A percentile compares a stretch with the other conserved stretches of the same genome.
phyloP scores from a whole-genome alignment of 2,329 filamentous ascomycete species.

The Fusarium algeriense region DNA sequence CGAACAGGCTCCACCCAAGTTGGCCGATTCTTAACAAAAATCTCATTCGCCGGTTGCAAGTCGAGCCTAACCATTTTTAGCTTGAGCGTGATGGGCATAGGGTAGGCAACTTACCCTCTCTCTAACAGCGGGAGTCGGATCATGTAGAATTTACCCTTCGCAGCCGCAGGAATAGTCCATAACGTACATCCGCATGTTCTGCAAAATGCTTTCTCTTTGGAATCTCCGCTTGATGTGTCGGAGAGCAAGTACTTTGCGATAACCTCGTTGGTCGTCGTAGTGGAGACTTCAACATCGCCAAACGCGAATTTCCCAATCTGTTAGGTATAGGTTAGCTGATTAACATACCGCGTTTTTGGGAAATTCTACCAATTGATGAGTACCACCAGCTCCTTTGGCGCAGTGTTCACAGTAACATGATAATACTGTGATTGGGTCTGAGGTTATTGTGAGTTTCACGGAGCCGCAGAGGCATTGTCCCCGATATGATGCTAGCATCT shows the following conservation, averaged over 20 bases:
- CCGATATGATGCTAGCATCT: conserved; percentile 29
- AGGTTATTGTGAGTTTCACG: conserved; percentile 16
- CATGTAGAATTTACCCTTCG: conserved; percentile 42
- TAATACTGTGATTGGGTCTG: conserved; percentile 31
- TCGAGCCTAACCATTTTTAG: conserved; percentile 23
- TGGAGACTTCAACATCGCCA: conserved; percentile 25
- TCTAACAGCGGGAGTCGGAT: conserved; percentile 44
- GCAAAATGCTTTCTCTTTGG: conserved; percentile 48
- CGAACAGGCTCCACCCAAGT: conserved; percentile 40
- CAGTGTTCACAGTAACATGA: conserved; percentile 44
- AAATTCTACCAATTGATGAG: conserved; percentile 32
- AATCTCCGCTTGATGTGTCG: conserved; percentile 44
- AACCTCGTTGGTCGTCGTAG: fast-evolving
- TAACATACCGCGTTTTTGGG: fast-evolving
- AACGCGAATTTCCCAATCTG: conserved; percentile 47
- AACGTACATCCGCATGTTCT: conserved; percentile 44
- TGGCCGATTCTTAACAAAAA: conserved; percentile 48
- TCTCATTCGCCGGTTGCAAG: conserved; percentile 43
- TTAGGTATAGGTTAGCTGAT: background rate
- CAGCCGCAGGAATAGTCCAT: conserved; percentile 47
- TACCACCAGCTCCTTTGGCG: conserved; percentile 36
- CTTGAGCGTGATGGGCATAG: background rate
- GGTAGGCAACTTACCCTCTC: conserved; percentile 39
- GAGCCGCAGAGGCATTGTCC: conserved; percentile 40
- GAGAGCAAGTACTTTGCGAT: conserved; percentile 36